Evolutionary conservation across 2,329 filamentous ascomycete genomes (phyloP).

Genomic region (Chaetomium sp.): DNA sequence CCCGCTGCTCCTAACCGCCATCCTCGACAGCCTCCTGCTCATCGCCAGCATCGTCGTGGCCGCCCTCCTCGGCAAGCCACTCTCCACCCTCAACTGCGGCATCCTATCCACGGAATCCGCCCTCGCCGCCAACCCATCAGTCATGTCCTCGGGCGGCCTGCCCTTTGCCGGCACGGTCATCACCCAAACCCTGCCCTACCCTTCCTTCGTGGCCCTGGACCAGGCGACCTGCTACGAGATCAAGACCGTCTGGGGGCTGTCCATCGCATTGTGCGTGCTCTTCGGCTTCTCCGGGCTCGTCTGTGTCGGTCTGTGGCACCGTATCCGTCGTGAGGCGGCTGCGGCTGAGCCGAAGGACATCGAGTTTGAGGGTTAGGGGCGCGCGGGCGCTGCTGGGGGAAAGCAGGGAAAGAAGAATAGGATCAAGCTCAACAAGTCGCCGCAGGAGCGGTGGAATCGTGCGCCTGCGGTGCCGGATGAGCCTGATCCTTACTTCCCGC

Average conservation of each 20-base stretch:
- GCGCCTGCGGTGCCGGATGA: constrained; percentile 2
- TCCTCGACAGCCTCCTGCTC: constrained; percentile 18
- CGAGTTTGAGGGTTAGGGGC: constrained; percentile 22
- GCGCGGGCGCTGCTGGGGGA: constrained; percentile 21
- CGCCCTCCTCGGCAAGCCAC: constrained; percentile 21
- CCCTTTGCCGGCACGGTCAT: constrained; percentile 3
- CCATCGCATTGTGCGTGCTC: constrained; percentile 21
- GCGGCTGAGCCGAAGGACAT: constrained; percentile 8
- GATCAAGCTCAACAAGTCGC: no score
- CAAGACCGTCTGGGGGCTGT: constrained; percentile 23
- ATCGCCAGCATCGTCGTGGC: constrained; percentile 23
- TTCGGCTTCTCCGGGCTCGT: constrained; percentile 20
- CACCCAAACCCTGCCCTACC: constrained; percentile 18
- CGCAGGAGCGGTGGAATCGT: constrained; percentile 14
- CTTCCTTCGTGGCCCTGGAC: constrained; percentile 17
- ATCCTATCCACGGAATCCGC: constrained; percentile 8
- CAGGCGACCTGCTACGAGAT: constrained; percentile 21
- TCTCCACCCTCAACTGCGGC: constrained; percentile 19
- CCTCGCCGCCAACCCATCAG: not conserved
- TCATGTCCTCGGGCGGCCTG: constrained; percentile 5
- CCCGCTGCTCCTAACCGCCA: constrained; percentile 16
- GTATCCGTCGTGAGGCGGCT: constrained; percentile 15
- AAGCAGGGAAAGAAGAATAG: constrained; percentile 1
- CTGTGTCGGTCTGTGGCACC: constrained; percentile 23
- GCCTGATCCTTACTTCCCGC: constrained; percentile 17